These are phyloP conservation scores for Aurantiochytrium sp. DNA, from an alignment of 108 stramenopile genomes.

Conservation along the genomic window DNA sequence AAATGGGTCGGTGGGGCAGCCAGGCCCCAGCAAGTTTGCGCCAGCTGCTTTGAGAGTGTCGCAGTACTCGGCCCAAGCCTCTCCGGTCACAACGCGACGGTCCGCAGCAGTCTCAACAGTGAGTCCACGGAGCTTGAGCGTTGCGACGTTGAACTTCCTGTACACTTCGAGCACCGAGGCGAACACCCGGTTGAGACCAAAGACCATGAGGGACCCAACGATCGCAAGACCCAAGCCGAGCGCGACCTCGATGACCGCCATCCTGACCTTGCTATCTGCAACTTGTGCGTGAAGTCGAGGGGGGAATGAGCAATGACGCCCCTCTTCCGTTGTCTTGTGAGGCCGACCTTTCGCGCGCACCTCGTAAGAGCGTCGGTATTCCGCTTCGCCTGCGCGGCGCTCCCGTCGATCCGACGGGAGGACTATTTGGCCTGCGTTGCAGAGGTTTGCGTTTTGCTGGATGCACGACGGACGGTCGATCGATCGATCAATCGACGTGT, in stretches of 20 bases:
- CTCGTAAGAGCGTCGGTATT: no score
- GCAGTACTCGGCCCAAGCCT: slow-evolving; percentile 9
- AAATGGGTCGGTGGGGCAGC: not conserved
- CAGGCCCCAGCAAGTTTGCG: not conserved
- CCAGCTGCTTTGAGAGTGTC: slow-evolving; percentile 3
- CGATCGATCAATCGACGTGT: no score
- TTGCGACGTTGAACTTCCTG: not conserved
- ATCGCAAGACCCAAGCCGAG: not conserved
- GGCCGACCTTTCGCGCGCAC: no score
- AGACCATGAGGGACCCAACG: not conserved
- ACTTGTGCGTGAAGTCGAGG: no score
- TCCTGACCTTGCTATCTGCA: not conserved
- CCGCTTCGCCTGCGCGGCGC: no score
- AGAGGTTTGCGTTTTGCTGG: no score
- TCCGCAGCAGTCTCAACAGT: not conserved
- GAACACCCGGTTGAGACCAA: not conserved
- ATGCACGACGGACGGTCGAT: no score
- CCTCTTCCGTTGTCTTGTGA: no score
- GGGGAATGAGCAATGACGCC: no score
- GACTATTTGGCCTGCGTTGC: no score
- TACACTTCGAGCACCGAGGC: not conserved
- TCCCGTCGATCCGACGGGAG: no score
- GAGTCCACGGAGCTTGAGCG: not conserved
- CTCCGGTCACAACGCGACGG: not conserved
- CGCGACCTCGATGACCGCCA: not conserved